Percentiles rank a stretch among this genome's conserved stretches.
Evolutionary conservation across 345 rosid genomes (phyloP).

Genomic region (Hibiscus mutabilis): DNA sequence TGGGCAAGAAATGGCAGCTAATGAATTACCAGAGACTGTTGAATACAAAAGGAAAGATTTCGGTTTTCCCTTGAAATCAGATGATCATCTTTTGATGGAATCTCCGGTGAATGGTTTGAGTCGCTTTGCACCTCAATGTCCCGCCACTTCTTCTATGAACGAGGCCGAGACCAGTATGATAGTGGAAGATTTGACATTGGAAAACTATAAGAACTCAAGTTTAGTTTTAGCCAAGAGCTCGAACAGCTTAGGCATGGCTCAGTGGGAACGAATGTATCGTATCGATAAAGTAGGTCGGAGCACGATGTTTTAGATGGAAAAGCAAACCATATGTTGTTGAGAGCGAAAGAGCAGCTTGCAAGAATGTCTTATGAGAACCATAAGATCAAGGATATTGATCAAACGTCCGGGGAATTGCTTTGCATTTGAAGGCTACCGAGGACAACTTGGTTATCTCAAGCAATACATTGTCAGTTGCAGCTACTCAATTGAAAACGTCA

Average conservation of each 20-base stretch:
- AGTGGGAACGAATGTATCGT: conserved; percentile 28
- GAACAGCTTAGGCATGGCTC: conserved; percentile 22
- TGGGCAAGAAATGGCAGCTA: conserved; percentile 35
- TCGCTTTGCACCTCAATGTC: conserved; percentile 16
- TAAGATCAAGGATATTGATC: conserved; percentile 27
- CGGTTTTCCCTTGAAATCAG: conserved; percentile 33
- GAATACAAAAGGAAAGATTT: conserved; percentile 24
- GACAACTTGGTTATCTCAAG: conserved; percentile 20
- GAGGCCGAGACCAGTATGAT: conserved; percentile 18
- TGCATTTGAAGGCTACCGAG: conserved; percentile 27
- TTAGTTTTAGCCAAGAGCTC: conserved; percentile 23
- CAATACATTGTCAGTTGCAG: conserved; percentile 18
- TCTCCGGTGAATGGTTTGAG: conserved; percentile 20
- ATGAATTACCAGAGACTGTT: conserved; percentile 19
- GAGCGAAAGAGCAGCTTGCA: conserved; percentile 31
- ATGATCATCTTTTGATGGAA: conserved; percentile 24
- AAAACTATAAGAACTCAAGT: conserved; percentile 25
- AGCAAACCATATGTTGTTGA: conserved; percentile 22
- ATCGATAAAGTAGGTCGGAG: conserved; percentile 17
- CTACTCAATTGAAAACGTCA: conserved; percentile 26
- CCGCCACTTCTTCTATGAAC: conserved; percentile 13
- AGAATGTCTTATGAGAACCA: conserved; percentile 29
- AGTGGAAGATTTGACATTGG: conserved; percentile 39
- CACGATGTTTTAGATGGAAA: conserved; percentile 21
- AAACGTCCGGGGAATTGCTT: conserved; percentile 28